phyloP scores from a whole-genome alignment of 1,139 yeast species.

The Trichomonascaceae sp. region DNA sequence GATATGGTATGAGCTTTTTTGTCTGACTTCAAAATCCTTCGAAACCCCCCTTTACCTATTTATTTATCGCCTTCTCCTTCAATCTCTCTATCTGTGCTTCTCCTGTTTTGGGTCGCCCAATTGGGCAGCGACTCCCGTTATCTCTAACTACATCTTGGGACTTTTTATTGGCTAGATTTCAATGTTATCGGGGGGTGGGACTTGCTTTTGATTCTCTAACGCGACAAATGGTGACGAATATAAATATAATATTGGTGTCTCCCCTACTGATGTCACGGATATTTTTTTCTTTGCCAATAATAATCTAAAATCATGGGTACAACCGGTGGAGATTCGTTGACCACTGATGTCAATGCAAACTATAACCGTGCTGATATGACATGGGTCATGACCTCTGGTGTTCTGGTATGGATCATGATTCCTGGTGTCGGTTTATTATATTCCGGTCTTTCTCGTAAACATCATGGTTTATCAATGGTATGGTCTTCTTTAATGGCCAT shows the following conservation, averaged over 20 bases:
- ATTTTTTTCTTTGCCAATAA: neutral
- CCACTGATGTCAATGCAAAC: slow-evolving; percentile 65
- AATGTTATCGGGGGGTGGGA: neutral
- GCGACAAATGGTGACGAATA: neutral
- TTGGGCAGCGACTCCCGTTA: neutral
- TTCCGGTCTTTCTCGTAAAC: slow-evolving; percentile 86
- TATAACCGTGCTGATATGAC: slow-evolving; percentile 71
- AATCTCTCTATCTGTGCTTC: neutral
- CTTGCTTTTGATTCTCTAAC: neutral
- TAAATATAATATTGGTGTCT: neutral
- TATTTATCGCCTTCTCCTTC: neutral
- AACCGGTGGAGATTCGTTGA: slow-evolving; percentile 70
- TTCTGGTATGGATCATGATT: slow-evolving; percentile 86
- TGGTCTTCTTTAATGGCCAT: slow-evolving; percentile 95
- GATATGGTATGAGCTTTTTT: neutral
- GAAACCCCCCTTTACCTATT: no score
- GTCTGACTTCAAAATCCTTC: no score
- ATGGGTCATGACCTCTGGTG: slow-evolving; percentile 75
- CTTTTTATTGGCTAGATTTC: neutral
- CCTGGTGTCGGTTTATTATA: slow-evolving; percentile 91
- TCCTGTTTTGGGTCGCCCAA: neutral
- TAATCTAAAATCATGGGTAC: slow-evolving; percentile 11
- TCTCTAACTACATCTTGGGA: neutral
- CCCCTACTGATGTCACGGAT: neutral
- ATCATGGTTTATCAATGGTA: slow-evolving; percentile 80